Evolutionary conservation across 2,329 filamentous ascomycete genomes (phyloP), one percentile per base, ranked within the genome.

Genomic region (Pseudofabraea citricarpa): DNA sequence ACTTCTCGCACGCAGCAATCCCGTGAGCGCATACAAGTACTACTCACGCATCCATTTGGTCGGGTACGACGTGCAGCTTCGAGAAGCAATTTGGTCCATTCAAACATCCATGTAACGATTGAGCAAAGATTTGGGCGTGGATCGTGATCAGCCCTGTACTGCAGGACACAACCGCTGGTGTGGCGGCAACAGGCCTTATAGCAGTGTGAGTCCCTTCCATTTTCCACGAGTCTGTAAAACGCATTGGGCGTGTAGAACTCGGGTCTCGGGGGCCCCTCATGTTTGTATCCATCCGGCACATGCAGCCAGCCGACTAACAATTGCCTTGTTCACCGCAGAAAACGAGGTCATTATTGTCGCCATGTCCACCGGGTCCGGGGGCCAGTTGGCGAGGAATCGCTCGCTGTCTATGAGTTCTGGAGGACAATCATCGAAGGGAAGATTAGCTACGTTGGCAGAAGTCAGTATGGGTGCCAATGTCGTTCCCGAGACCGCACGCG

Each of bases 291-390:
- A 46, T 48, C 48, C 51, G 35, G 10, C 23, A 37, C 42, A 56
- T 60, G 55, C 55, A 40, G 46, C 41, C 33, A 46, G 51, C 54
- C 53, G 55, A 55, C 58, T 63, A 47, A 62, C 52, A 48, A 44
- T 51, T 35, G 41, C 49, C 36, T 44, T 51, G 43, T 47, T 51
- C 46, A 45, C 43, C 35, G 47, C 49, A 56, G 54, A 58, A 50
- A 56, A 51, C 51, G 44, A 54, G 44, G 46, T 48, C 50, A 42
- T 49, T 41, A 64, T 63, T 59, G 57, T 64, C 67, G 65, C 62
- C 66, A 85, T 83, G 79, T 79, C 79, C 50, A 67, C 73, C 40
- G 69, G 66, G 79, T 79, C 79, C 50, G 67, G 72, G 41, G 69
- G 66, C 53, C 70, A 73, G 50, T 64, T 72, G 56, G 72, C 75